A percentile compares a stretch with the other conserved stretches of the same genome.
Conservation (phyloP, 495 filamentous ascomycete genomes). For the Trichoderma erinaceum region DNA sequence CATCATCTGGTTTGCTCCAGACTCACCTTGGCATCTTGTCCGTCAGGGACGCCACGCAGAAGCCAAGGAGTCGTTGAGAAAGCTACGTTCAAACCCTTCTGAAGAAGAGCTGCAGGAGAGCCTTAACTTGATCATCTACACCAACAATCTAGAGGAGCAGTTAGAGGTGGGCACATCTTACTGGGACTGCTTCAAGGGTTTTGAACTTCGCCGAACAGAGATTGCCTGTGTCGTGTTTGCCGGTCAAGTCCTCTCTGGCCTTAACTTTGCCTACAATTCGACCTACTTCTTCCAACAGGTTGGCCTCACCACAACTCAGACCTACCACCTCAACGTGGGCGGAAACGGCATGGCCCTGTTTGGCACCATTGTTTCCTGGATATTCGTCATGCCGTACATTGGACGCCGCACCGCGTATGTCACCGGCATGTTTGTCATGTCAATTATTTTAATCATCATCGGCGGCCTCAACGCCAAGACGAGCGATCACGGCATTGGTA, state of each 20-base stretch:
- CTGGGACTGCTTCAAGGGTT: constrained; percentile 58
- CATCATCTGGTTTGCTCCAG: constrained; percentile 28
- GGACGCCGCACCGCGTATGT: constrained; percentile 13
- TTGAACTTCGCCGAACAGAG: constrained; percentile 58
- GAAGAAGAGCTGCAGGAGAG: constrained; percentile 4
- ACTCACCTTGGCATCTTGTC: constrained; percentile 43
- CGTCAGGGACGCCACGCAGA: constrained; percentile 34
- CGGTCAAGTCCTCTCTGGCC: constrained; percentile 62
- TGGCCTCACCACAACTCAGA: constrained; percentile 44
- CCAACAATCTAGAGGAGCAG: constrained; percentile 56
- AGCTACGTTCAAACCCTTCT: not conserved
- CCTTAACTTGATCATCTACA: constrained; percentile 64
- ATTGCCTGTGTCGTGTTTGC: constrained; percentile 58
- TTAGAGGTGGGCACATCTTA: constrained; percentile 42
- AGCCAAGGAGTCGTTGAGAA: constrained; percentile 29
- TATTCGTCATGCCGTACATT: constrained; percentile 8
- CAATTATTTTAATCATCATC: constrained; percentile 8
- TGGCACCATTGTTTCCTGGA: constrained; percentile 30
- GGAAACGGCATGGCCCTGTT: constrained; percentile 39
- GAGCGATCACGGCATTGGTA: constrained; percentile 38
- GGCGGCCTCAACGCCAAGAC: constrained; percentile 16
- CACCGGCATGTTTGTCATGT: constrained; percentile 10
- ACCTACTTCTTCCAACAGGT: constrained; percentile 64
- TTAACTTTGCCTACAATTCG: constrained; percentile 59
- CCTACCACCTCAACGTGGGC: constrained; percentile 40